Percentiles rank a stretch among this genome's conserved stretches.
Evolutionary conservation across 805 yeast genomes (phyloP).

Genomic region (Tetrapisispora pingtungensis): DNA sequence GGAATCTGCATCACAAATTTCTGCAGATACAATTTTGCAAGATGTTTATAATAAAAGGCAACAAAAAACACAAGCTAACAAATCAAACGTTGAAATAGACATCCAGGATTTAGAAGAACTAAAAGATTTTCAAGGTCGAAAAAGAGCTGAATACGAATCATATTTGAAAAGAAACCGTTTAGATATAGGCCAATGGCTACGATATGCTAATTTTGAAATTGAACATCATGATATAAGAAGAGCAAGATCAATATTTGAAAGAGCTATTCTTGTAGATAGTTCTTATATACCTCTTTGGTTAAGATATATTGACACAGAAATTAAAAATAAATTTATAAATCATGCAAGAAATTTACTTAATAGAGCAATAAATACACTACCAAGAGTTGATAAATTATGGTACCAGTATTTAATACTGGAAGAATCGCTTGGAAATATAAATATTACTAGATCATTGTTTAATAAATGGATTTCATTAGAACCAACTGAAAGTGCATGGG

Average conservation of each 20-base stretch:
- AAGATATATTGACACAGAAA: constrained; percentile 69
- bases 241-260: constrained; percentile 79
- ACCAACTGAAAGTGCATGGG: constrained; percentile 63
- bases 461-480: constrained; percentile 76
- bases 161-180: constrained; percentile 78
- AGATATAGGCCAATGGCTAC: constrained; percentile 79
- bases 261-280: constrained; percentile 71
- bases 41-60: constrained; percentile 44
- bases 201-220: constrained; percentile 83
- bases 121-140: constrained; percentile 61
- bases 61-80: background rate
- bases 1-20: constrained; percentile 36
- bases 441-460: constrained; percentile 55
- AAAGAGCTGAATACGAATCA: constrained; percentile 73
- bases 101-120: constrained; percentile 74
- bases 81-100: constrained; percentile 29
- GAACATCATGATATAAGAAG: constrained; percentile 69
- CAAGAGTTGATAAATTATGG: constrained; percentile 82
- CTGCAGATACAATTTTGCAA: constrained; percentile 53
- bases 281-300: constrained; percentile 79
- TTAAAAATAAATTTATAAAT: constrained; percentile 60
- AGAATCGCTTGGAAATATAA: constrained; percentile 58
- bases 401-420: constrained; percentile 71
- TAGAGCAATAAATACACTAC: constrained; percentile 63
- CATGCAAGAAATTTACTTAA: constrained; percentile 84